Percentiles rank a stretch among this genome's conserved stretches.
Conservation (phyloP, 352 stramenopile genomes). For the Pythium monospermum region DNA sequence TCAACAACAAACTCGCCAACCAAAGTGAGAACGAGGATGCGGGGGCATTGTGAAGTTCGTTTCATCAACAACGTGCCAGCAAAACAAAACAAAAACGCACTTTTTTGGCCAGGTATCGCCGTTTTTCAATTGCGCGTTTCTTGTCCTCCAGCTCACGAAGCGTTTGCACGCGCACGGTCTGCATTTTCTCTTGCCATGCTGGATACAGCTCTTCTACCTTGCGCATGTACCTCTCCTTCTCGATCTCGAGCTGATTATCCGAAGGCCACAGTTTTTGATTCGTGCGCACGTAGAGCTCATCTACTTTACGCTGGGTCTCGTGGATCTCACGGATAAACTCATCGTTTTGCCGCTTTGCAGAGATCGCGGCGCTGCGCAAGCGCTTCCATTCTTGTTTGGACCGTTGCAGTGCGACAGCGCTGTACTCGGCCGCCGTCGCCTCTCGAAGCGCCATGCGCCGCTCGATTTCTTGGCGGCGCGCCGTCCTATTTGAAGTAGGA, state of each 20-base stretch:
- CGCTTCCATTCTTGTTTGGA: constrained; percentile 59
- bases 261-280: constrained; percentile 39
- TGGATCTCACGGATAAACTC: constrained; percentile 48
- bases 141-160: constrained; percentile 66
- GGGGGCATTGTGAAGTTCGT: no score
- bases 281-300: constrained; percentile 36
- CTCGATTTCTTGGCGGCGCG: constrained; percentile 53
- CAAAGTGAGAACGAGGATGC: no score
- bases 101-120: constrained; percentile 68
- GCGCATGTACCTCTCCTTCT: constrained; percentile 55
- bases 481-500: constrained; percentile 27
- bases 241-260: constrained; percentile 39
- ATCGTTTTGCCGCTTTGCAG: constrained; percentile 58
- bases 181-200: constrained; percentile 68
- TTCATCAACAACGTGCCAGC: background rate
- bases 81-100: constrained; percentile 17
- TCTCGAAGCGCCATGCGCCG: constrained; percentile 67
- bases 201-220: constrained; percentile 65
- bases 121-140: constrained; percentile 62
- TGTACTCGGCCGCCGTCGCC: constrained; percentile 73
- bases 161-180: constrained; percentile 42
- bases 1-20: background rate
- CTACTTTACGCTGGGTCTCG: constrained; percentile 43
- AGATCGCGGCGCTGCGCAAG: constrained; percentile 30
- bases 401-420: constrained; percentile 57